A percentile compares a stretch with the other conserved stretches of the same genome.
These are phyloP conservation scores for Euphorbia lathyris DNA, from an alignment of 345 rosid species.

Conservation along the genomic window DNA sequence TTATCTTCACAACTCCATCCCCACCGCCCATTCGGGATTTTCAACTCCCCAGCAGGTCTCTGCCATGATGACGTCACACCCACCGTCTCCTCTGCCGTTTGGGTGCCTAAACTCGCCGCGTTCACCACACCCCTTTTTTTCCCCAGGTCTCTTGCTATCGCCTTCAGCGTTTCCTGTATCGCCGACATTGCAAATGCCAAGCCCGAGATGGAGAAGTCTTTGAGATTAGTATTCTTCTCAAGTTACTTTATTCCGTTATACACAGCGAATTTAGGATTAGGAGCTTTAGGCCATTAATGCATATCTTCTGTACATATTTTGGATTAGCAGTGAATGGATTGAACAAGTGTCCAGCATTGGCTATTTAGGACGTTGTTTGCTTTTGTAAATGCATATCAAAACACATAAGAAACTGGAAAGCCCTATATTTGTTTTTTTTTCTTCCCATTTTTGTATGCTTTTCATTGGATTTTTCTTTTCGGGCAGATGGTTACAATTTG, in stretches of 20 bases:
- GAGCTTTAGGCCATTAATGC: constrained; percentile 3
- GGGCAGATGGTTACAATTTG: not conserved
- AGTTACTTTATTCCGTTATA: constrained; percentile 8
- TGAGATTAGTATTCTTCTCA: constrained; percentile 21
- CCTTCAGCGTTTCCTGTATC: constrained; percentile 67
- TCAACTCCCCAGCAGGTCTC: constrained; percentile 32
- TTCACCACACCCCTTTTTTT: constrained; percentile 57
- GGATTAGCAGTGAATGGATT: constrained; percentile 7
- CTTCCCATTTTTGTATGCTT: not conserved
- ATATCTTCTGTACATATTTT: constrained; percentile 12
- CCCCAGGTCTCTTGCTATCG: constrained; percentile 60
- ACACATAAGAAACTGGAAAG: constrained; percentile 15
- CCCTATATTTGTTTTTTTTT: not conserved
- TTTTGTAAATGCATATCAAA: constrained; percentile 10
- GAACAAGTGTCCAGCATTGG: constrained; percentile 10
- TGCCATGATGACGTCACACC: constrained; percentile 21
- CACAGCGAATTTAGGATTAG: not conserved
- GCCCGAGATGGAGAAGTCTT: constrained; percentile 61
- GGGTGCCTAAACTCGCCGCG: constrained; percentile 82
- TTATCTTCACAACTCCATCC: constrained; percentile 50
- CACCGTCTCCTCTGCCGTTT: constrained; percentile 46
- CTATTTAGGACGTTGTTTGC: constrained; percentile 13
- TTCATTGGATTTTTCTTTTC: not conserved
- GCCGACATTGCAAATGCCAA: constrained; percentile 66
- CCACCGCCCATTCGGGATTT: constrained; percentile 55